phyloP scores from a whole-genome alignment of 805 yeast genomes.

The Pichia insulana region DNA sequence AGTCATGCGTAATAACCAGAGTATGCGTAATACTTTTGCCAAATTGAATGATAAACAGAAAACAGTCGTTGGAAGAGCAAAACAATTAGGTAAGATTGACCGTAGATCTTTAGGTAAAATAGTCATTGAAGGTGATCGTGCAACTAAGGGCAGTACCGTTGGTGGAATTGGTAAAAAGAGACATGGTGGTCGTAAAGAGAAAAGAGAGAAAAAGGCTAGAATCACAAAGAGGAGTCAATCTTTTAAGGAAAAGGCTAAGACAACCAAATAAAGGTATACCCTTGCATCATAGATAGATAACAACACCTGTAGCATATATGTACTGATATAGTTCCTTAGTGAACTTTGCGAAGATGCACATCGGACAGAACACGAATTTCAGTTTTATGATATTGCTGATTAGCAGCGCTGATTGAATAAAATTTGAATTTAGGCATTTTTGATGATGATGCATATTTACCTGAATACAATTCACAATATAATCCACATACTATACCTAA shows the following conservation, averaged over 20 bases:
- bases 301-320: not conserved
- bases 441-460: too few species aligned
- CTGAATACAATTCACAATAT: too few species aligned
- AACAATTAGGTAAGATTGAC: constrained; percentile 72
- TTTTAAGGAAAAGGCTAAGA: constrained; percentile 11
- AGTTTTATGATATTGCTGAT: too few species aligned
- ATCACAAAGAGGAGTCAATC: constrained; percentile 42
- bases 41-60: constrained; percentile 56
- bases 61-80: constrained; percentile 75
- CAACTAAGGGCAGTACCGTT: constrained; percentile 55
- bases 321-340: too few species aligned
- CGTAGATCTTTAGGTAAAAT: constrained; percentile 55
- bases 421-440: too few species aligned
- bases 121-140: constrained; percentile 69
- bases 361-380: not conserved
- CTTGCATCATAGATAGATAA: not conserved
- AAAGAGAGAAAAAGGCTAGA: constrained; percentile 45
- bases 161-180: constrained; percentile 59
- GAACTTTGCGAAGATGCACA: not conserved
- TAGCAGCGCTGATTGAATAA: not conserved
- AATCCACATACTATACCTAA: too few species aligned
- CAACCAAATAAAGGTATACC: not conserved
- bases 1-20: constrained; percentile 23
- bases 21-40: constrained; percentile 12
- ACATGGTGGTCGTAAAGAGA: constrained; percentile 44